These are phyloP conservation scores for Luzula sylvatica DNA, from an alignment of 176 grass and related monocot species.

Conservation along the genomic window DNA sequence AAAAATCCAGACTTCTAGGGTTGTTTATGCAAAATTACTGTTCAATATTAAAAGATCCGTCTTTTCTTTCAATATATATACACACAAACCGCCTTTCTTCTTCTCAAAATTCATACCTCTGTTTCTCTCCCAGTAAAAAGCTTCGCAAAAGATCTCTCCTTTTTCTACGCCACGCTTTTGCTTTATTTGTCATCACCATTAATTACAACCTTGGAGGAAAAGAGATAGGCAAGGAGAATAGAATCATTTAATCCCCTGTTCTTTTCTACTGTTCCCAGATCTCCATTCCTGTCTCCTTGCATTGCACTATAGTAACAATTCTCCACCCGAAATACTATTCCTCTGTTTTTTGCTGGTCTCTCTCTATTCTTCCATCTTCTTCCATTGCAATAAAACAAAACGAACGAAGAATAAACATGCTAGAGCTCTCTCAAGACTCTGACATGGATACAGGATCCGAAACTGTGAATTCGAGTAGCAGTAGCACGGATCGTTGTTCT, in stretches of 20 bases:
- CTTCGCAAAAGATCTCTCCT: background rate
- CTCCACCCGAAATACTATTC: slow-evolving; percentile 4
- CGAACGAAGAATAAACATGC: background rate
- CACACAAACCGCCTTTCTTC: no score
- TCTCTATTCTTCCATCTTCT: background rate
- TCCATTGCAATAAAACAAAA: background rate
- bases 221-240: slow-evolving; percentile 1
- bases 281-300: background rate
- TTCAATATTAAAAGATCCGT: no score
- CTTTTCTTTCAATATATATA: no score
- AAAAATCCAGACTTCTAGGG: no score
- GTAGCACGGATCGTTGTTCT: slow-evolving; percentile 37
- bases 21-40: no score
- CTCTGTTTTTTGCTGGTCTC: background rate
- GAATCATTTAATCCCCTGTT: slow-evolving; percentile 17
- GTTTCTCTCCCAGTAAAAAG: no score
- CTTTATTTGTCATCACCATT: no score
- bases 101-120: no score
- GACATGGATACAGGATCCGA: slow-evolving; percentile 50
- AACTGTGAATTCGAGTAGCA: slow-evolving; percentile 44
- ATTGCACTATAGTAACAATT: slow-evolving; percentile 8
- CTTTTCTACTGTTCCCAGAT: slow-evolving; percentile 14
- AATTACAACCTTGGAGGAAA: no score
- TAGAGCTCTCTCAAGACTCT: slow-evolving; percentile 23
- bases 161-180: no score